Evolutionary conservation across 768 basidiomycete genomes (phyloP).

Genomic region (Phaffia tasmanica): DNA sequence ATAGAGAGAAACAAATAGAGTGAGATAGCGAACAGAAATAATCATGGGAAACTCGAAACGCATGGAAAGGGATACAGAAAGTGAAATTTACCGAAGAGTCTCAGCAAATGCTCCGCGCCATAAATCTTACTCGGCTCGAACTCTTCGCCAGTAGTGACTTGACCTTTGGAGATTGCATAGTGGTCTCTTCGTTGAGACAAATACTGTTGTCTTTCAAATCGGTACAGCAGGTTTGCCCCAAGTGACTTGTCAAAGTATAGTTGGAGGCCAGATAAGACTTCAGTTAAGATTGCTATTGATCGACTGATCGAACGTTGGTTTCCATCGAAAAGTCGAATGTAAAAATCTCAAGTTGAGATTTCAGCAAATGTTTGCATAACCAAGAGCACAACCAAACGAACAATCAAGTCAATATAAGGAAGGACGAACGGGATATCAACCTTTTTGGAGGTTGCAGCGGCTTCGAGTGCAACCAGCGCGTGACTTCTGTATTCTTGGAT

Average conservation of each 20-base stretch:
- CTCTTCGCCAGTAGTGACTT: constrained; percentile 56
- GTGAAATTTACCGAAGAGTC: constrained; percentile 67
- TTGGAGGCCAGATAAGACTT: constrained; percentile 70
- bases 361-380: not conserved
- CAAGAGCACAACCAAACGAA: constrained; percentile 6
- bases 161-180: constrained; percentile 51
- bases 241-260: constrained; percentile 86
- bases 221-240: constrained; percentile 77
- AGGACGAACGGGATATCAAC: constrained; percentile 31
- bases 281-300: constrained; percentile 58
- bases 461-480: constrained; percentile 34
- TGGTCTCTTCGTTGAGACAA: constrained; percentile 62
- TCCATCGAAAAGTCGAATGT: not conserved
- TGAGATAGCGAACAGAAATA: not conserved
- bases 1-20: not conserved
- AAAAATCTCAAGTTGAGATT: constrained; percentile 1
- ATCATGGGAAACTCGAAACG: not conserved
- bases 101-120: constrained; percentile 83
- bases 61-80: not conserved
- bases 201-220: constrained; percentile 90
- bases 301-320: constrained; percentile 42
- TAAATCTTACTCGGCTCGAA: constrained; percentile 83
- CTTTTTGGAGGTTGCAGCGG: constrained; percentile 30
- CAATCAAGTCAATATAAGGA: not conserved
- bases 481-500: constrained; percentile 66